These are phyloP conservation scores for Acanthamoeba healyi DNA, from an alignment of 208 protist species.

Conservation along the genomic window DNA sequence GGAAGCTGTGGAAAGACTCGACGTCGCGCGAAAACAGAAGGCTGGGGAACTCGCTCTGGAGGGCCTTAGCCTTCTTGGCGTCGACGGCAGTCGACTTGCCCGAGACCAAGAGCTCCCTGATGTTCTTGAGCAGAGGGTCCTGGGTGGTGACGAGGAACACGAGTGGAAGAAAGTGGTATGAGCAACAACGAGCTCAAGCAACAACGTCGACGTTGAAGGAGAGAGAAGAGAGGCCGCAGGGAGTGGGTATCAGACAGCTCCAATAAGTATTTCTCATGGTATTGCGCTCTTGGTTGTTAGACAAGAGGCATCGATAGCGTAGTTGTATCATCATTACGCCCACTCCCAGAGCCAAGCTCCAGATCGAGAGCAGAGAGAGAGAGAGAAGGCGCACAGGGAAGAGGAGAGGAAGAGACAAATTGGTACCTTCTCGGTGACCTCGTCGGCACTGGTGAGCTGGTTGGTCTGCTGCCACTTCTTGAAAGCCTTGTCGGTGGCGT, in stretches of 20 bases:
- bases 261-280: slow-evolving; percentile 42
- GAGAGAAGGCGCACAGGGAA: not conserved
- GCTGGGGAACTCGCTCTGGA: slow-evolving; percentile 1
- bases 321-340: not conserved
- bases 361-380: not conserved
- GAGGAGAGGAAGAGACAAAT: not conserved
- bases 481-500: slow-evolving; percentile 11
- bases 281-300: slow-evolving; percentile 13
- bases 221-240: not conserved
- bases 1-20: not conserved
- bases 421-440: slow-evolving; percentile 12
- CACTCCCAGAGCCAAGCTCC: not conserved
- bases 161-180: not conserved
- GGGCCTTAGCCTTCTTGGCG: not conserved
- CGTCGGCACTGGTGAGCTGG: not conserved
- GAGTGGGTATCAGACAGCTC: slow-evolving; percentile 21
- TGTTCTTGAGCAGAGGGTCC: slow-evolving; percentile 23
- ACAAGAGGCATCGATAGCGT: slow-evolving; percentile 27
- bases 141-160: not conserved
- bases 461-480: slow-evolving; percentile 32
- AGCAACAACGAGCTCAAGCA: not conserved
- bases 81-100: not conserved
- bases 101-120: not conserved
- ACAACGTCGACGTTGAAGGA: not conserved
- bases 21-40: not conserved